A percentile compares a stretch with the other conserved stretches of the same genome.
Conservation (phyloP, 371 early-diverging fungal genomes). For the Fennellomyces sp. region DNA sequence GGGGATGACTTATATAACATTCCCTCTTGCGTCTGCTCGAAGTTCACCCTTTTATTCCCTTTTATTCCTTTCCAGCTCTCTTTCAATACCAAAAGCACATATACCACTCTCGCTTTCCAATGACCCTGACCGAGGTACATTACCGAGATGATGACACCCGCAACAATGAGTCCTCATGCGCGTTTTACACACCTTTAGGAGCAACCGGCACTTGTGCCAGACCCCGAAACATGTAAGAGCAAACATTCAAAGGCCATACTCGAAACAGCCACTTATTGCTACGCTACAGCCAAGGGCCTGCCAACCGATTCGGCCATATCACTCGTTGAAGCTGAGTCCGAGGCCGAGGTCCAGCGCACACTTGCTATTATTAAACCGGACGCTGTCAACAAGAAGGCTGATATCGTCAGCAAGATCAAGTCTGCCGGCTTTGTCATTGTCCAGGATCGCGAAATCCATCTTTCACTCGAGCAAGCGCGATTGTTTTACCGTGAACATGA, state of each 20-base stretch:
- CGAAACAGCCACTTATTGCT: too few relatives aligned
- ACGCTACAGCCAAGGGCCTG: too few relatives aligned
- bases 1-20: too few relatives aligned
- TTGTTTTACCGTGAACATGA: constrained; percentile 79
- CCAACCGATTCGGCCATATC: constrained; percentile 1
- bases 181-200: not conserved
- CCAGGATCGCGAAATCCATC: constrained; percentile 54
- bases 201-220: not conserved
- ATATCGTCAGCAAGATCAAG: constrained; percentile 57
- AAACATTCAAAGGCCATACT: too few relatives aligned
- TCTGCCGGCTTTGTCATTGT: constrained; percentile 66
- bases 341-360: constrained; percentile 19
- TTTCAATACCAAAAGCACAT: not conserved
- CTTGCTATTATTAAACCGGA: constrained; percentile 46
- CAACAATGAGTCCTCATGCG: not conserved
- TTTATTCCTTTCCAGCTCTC: not conserved
- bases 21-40: too few relatives aligned
- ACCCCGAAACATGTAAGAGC: not conserved
- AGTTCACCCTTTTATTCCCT: constrained; percentile 23
- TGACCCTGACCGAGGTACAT: constrained; percentile 11
- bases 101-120: not conserved
- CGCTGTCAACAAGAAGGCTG: constrained; percentile 51
- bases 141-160: constrained; percentile 2
- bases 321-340: not conserved
- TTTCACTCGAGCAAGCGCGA: constrained; percentile 54